Percentiles rank a stretch among this genome's conserved stretches.
Conservation (phyloP, 768 basidiomycete genomes). For the Xanthoconium stramineum region DNA sequence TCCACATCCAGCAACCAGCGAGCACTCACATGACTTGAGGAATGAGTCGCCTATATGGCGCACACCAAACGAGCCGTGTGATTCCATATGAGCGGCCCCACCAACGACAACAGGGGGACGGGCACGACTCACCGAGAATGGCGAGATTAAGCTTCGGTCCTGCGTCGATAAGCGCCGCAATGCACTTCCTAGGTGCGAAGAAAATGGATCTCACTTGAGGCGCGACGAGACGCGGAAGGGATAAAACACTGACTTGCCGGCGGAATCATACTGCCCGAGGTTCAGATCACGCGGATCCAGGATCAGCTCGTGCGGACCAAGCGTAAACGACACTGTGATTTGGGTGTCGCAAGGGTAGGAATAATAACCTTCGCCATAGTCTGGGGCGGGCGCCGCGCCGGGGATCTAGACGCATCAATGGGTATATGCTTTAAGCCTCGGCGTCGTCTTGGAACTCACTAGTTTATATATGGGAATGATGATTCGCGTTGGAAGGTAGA, state of each 20-base stretch:
- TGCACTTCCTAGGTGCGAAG: constrained; percentile 41
- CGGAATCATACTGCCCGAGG: constrained; percentile 40
- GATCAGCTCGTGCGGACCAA: constrained; percentile 40
- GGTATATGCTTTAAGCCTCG: neutral
- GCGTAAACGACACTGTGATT: constrained; percentile 39
- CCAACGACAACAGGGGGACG: neutral
- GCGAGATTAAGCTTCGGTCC: constrained; percentile 2
- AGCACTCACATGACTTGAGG: constrained; percentile 58
- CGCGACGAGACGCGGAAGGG: neutral
- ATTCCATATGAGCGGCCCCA: neutral
- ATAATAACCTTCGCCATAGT: constrained; percentile 51
- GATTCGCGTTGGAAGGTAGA: constrained; percentile 50
- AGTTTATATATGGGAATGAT: constrained; percentile 45
- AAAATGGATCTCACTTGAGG: too few species aligned
- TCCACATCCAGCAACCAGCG: neutral
- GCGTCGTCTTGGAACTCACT: constrained; percentile 25
- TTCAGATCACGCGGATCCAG: constrained; percentile 54
- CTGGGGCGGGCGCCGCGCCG: constrained; percentile 36
- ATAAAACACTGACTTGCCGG: constrained; percentile 23
- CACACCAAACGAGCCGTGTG: neutral
- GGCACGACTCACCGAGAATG: constrained; percentile 19
- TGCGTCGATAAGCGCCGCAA: constrained; percentile 52
- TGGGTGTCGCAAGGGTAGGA: constrained; percentile 48
- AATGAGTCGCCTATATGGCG: constrained; percentile 49
- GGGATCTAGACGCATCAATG: constrained; percentile 43